These are phyloP conservation scores for Orbilia oligospora DNA, from an alignment of 2,329 filamentous ascomycete genomes.

Conservation along the genomic window DNA sequence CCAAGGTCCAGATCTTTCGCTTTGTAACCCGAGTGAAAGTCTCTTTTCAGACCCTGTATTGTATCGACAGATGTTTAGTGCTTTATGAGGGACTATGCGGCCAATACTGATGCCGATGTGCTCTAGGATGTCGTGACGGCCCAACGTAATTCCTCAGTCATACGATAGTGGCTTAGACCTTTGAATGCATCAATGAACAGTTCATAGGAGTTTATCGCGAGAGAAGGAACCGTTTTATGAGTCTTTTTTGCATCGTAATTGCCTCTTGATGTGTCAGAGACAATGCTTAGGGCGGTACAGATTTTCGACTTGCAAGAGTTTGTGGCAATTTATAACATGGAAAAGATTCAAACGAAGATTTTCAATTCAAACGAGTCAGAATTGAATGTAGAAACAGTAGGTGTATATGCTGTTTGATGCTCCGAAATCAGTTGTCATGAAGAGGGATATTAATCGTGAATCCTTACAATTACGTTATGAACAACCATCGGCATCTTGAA, in stretches of 20 bases:
- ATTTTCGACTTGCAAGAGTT: background rate
- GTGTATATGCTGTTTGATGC: too few relatives aligned
- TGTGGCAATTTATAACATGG: too few relatives aligned
- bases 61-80: constrained; percentile 32
- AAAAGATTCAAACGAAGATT: background rate
- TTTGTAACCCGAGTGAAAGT: constrained; percentile 38
- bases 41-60: background rate
- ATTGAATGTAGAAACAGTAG: background rate
- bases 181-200: background rate
- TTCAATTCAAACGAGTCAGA: background rate
- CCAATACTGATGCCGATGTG: background rate
- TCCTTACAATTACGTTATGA: too few relatives aligned
- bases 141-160: constrained; percentile 22
- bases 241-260: background rate
- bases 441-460: too few relatives aligned
- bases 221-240: background rate
- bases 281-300: background rate
- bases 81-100: constrained; percentile 5
- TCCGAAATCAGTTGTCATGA: too few relatives aligned
- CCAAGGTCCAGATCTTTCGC: constrained; percentile 47
- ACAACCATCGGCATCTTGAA: too few relatives aligned
- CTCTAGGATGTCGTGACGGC: too few relatives aligned
- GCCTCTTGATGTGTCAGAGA: constrained; percentile 1
- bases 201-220: background rate
- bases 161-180: constrained; percentile 45